These are phyloP conservation scores for Fusarium musae DNA, from an alignment of 2,329 filamentous ascomycete species.

Conservation along the genomic window DNA sequence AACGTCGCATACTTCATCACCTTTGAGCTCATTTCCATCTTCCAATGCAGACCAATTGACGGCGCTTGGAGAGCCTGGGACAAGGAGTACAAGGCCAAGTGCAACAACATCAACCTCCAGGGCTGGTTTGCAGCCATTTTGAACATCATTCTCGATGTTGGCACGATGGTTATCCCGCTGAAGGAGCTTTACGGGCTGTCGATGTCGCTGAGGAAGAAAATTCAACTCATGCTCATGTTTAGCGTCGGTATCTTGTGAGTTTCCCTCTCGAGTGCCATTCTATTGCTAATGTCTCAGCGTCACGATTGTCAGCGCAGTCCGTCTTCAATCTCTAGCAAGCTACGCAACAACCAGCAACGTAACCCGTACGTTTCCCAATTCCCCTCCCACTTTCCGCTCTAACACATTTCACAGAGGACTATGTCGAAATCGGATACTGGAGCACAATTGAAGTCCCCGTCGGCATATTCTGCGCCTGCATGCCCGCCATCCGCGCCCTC, in stretches of 20 bases:
- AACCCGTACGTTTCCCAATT: background rate
- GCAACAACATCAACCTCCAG: constrained; percentile 59
- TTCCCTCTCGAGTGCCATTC: accelerated
- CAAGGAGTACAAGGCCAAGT: constrained; percentile 54
- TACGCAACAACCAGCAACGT: constrained; percentile 24
- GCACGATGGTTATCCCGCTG: background rate
- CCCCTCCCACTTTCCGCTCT: background rate
- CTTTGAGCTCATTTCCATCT: constrained; percentile 51
- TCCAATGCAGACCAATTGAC: constrained; percentile 60
- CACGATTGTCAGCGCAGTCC: constrained; percentile 14
- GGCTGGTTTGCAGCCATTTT: constrained; percentile 61
- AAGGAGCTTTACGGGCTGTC: constrained; percentile 10
- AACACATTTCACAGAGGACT: constrained; percentile 31
- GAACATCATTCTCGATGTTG: constrained; percentile 60
- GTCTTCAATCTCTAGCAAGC: constrained; percentile 6
- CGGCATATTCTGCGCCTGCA: constrained; percentile 46
- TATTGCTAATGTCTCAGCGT: constrained; percentile 1
- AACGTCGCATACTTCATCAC: constrained; percentile 34
- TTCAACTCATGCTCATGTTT: constrained; percentile 27
- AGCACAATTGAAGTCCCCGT: constrained; percentile 46
- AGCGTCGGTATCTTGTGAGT: constrained; percentile 19
- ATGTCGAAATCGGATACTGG: constrained; percentile 43
- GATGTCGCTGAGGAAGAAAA: constrained; percentile 10
- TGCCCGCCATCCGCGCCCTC: constrained; percentile 41
- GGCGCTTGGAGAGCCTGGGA: constrained; percentile 63